Base-by-base conservation (phyloP, 2,329 filamentous ascomycete species). In the Graphilbum ipis-grandicollis region DNA sequence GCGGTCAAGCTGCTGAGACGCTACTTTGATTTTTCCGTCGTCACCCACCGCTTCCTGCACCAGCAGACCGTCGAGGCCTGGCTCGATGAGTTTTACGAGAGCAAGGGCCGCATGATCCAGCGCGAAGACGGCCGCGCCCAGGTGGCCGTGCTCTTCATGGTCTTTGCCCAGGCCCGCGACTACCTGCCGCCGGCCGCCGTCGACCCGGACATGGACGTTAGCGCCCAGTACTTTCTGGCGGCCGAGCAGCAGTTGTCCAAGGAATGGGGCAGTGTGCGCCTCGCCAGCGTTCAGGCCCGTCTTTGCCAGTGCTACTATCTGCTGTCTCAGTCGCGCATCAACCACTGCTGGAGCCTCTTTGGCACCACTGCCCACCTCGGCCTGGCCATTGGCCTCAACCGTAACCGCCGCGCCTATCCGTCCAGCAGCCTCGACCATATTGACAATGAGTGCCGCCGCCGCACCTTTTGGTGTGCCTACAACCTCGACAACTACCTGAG, bases 381-480 rank as follows among this genome's bases (percentile, higher is more conserved):
- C 0, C 48, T 53, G 1, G 54, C 49, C 43, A 39, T 64, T 42
- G 43, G 65, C 8, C 47, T 71, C 14, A 53, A 61, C 34, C 43
- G 58, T 1, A 54, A 51, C 29, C 46, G 46, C 19, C 42, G 45
- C 5, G 36, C 44, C 10, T 46, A 50, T 33, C 38, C 46, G 7
- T 37, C 43, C 9, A 39, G 37, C 34, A 46, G 41, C 2, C 34
- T 46, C 3, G 60, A 68, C 41, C 63, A 64, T 33, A 57, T 65
- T 9, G 50, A 59, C 3, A 50, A 52, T 0, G 68, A 77, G 41
- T 66, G 68, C 31, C 59, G 66, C 1, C 67, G 67, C 39, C 57
- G 72, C 8, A 62, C 66, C 0, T 75, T 78, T 35, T 77, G 73
- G 73, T 65, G 64, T 3, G 64, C 68, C 0, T 78, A 77, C 45